A percentile compares a stretch with the other conserved stretches of the same genome.
Evolutionary conservation across 2,329 filamentous ascomycete genomes (phyloP).

Genomic region (Colletotrichum karsti): DNA sequence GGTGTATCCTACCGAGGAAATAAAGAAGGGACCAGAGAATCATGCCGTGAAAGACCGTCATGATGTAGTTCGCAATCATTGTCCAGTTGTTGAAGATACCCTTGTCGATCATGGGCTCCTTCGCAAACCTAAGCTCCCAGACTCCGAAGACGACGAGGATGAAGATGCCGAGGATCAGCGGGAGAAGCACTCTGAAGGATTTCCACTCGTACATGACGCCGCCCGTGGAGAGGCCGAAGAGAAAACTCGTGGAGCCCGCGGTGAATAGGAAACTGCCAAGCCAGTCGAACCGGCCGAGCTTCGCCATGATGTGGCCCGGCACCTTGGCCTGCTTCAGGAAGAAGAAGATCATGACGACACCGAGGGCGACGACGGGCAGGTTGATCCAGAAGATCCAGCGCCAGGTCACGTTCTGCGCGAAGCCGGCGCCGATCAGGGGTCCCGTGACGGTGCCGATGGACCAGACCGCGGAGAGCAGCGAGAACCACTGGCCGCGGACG

Average conservation of each 20-base stretch:
- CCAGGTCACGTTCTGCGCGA: conserved; percentile 61
- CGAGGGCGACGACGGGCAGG: conserved; percentile 63
- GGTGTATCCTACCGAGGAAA: conserved; percentile 51
- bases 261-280: conserved; percentile 69
- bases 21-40: conserved; percentile 63
- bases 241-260: conserved; percentile 63
- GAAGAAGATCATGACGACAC: conserved; percentile 52
- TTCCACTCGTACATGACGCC: conserved; percentile 72
- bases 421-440: conserved; percentile 61
- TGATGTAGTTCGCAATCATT: conserved; percentile 56
- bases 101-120: conserved; percentile 57
- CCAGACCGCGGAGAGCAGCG: conserved; percentile 55
- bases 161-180: conserved; percentile 62
- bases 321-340: conserved; percentile 50
- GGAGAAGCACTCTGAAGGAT: conserved; percentile 69
- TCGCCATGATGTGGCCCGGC: conserved; percentile 29
- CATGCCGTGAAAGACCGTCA: conserved; percentile 66
- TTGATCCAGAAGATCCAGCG: conserved; percentile 75
- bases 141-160: conserved; percentile 61
- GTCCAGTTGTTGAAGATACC: conserved; percentile 57
- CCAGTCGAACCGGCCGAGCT: conserved; percentile 65
- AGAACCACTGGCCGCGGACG: conserved; percentile 50
- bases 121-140: conserved; percentile 61
- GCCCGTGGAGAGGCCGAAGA: conserved; percentile 72
- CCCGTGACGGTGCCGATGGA: conserved; percentile 63